phyloP scores from a whole-genome alignment of 2,329 filamentous ascomycete species.

The Elsinoe australis region DNA sequence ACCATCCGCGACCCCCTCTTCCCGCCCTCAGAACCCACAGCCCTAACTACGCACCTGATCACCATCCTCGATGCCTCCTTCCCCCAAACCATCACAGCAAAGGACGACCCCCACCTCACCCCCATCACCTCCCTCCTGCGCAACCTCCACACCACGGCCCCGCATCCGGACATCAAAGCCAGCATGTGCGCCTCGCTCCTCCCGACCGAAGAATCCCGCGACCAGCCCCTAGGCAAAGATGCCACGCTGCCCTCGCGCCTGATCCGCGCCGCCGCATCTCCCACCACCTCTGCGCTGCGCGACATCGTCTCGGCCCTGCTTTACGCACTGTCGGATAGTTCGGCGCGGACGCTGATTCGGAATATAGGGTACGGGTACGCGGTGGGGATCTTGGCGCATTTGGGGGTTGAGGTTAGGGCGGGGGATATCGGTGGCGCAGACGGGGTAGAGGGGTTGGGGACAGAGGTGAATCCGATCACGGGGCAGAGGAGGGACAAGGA shows the following conservation, averaged over 20 bases:
- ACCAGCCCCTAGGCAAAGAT: slow-evolving; percentile 67
- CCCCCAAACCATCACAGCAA: slow-evolving; percentile 62
- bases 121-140: slow-evolving; percentile 69
- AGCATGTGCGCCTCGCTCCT: slow-evolving; percentile 62
- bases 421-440: slow-evolving; percentile 31
- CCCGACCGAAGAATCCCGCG: slow-evolving; percentile 68
- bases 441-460: slow-evolving; percentile 29
- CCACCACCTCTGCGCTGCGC: slow-evolving; percentile 62
- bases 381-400: slow-evolving; percentile 78
- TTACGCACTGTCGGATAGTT: slow-evolving; percentile 77
- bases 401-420: slow-evolving; percentile 68
- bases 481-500: slow-evolving; percentile 55
- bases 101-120: slow-evolving; percentile 45
- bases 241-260: slow-evolving; percentile 67
- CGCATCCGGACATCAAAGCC: slow-evolving; percentile 54
- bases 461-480: slow-evolving; percentile 70
- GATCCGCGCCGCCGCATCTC: slow-evolving; percentile 67
- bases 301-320: slow-evolving; percentile 69
- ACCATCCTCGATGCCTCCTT: slow-evolving; percentile 62
- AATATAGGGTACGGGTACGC: slow-evolving; percentile 95
- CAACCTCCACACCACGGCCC: slow-evolving; percentile 57
- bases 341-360: slow-evolving; percentile 70
- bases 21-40: slow-evolving; percentile 53
- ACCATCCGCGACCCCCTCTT: slow-evolving; percentile 48
- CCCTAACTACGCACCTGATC: slow-evolving; percentile 58